Percentiles rank a stretch among this genome's conserved stretches.
These are phyloP conservation scores for Botrytis squamosa DNA, from an alignment of 2,329 filamentous ascomycete genomes.

Conservation along the genomic window DNA sequence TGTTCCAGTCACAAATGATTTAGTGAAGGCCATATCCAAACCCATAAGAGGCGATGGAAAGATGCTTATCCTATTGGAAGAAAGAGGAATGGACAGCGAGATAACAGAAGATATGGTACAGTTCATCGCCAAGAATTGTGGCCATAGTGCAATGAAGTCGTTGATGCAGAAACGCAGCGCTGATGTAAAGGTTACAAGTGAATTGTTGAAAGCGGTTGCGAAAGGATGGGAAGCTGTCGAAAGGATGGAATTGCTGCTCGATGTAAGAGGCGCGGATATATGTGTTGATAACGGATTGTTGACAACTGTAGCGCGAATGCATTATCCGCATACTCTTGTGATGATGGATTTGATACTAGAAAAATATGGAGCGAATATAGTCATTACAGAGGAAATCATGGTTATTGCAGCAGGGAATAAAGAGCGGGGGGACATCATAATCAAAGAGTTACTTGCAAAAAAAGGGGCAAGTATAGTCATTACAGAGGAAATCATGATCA, in stretches of 20 bases:
- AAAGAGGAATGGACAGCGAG: background rate
- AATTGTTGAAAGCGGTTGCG: background rate
- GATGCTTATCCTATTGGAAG: background rate
- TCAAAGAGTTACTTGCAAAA: too few species aligned
- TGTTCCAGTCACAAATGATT: background rate
- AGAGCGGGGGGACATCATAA: too few species aligned
- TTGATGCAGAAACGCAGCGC: background rate
- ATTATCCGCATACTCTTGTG: too few species aligned
- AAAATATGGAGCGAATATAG: too few species aligned
- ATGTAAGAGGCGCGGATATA: background rate
- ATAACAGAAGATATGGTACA: background rate
- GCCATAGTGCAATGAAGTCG: background rate
- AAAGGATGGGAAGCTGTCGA: accelerated
- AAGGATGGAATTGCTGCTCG: background rate
- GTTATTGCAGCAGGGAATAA: too few species aligned
- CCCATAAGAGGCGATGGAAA: background rate
- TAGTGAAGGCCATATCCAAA: background rate
- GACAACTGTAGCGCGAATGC: background rate
- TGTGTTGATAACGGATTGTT: too few species aligned
- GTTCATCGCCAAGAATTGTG: background rate
- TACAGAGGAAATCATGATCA: too few species aligned
- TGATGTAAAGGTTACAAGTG: background rate
- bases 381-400: too few species aligned
- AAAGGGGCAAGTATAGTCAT: too few species aligned
- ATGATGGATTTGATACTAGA: too few species aligned